Evolutionary conservation across 768 basidiomycete species (phyloP).

Genomic region (Dentipellis fragilis): DNA sequence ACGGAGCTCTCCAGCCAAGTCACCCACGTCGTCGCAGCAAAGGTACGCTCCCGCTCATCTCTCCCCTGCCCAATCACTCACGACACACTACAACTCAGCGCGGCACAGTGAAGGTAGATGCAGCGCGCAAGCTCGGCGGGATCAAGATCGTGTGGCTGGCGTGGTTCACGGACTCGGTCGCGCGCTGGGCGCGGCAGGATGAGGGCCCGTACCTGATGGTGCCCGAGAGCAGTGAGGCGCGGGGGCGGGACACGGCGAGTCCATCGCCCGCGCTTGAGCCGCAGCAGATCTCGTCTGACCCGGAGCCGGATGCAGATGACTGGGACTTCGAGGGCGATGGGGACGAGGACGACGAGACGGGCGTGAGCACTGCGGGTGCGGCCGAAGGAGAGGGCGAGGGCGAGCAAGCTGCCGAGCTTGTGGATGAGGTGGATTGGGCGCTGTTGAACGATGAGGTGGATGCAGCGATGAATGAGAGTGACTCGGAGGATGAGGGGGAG

Average conservation of each 20-base stretch:
- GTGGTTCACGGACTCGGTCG: slow-evolving; percentile 87
- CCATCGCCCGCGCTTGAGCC: slow-evolving; percentile 34
- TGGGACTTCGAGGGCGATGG: slow-evolving; percentile 41
- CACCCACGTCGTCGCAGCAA: slow-evolving; percentile 90
- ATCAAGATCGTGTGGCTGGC: slow-evolving; percentile 79
- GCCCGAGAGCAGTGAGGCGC: slow-evolving; percentile 24
- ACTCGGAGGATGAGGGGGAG: slow-evolving; percentile 24
- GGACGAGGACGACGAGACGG: slow-evolving; percentile 2
- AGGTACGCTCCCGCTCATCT: slow-evolving; percentile 36
- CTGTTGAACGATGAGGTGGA: slow-evolving; percentile 14
- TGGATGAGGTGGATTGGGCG: slow-evolving; percentile 15
- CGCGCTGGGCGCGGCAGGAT: slow-evolving; percentile 78
- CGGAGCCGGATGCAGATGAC: slow-evolving; percentile 58
- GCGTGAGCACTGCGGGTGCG: neutral
- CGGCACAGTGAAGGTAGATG: slow-evolving; percentile 87
- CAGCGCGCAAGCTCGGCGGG: slow-evolving; percentile 63
- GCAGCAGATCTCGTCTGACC: slow-evolving; percentile 51
- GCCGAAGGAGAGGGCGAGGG: slow-evolving; percentile 2
- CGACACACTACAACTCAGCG: slow-evolving; percentile 33
- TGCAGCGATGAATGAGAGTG: slow-evolving; percentile 18
- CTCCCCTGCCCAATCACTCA: slow-evolving; percentile 1
- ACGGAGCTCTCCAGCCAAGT: slow-evolving; percentile 54
- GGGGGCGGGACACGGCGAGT: slow-evolving; percentile 26
- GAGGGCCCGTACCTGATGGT: slow-evolving; percentile 72
- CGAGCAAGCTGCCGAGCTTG: slow-evolving; percentile 1